Percentiles rank a stretch among this genome's conserved stretches.
Evolutionary conservation across 78 protist genomes (phyloP).

Genomic region (Goniomonas avonlea): DNA sequence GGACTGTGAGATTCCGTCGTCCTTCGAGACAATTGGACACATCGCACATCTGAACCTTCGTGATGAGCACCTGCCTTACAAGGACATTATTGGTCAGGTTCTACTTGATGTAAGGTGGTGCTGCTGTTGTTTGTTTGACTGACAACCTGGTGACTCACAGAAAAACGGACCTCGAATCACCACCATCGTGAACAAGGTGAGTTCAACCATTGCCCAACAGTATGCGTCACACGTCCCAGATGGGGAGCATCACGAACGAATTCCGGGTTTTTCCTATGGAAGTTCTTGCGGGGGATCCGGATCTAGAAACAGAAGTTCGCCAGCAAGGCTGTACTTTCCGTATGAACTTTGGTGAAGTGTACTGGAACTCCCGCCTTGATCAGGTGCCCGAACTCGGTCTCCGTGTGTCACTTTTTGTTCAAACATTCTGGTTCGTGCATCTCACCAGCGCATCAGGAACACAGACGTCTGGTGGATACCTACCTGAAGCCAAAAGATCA

Average conservation of each 20-base stretch:
- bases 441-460: conserved; percentile 72
- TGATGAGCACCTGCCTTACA: conserved; percentile 64
- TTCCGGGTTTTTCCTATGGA: conserved; percentile 85
- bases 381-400: too few relatives aligned
- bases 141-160: too few relatives aligned
- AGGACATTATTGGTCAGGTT: conserved; percentile 74
- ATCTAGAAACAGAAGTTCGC: neutral
- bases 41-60: conserved; percentile 85
- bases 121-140: too few relatives aligned
- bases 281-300: conserved; percentile 4
- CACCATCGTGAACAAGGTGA: conserved; percentile 85
- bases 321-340: conserved; percentile 74
- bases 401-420: too few relatives aligned
- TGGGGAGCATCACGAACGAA: conserved; percentile 59
- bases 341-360: conserved; percentile 75
- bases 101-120: conserved; percentile 45
- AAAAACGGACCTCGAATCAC: neutral
- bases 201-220: neutral
- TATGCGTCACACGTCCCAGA: neutral
- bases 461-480: conserved; percentile 55
- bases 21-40: conserved; percentile 88
- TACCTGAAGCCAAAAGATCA: too few relatives aligned
- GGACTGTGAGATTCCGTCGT: neutral
- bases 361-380: conserved; percentile 88
- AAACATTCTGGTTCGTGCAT: too few relatives aligned